Conservation (phyloP, 495 filamentous ascomycete genomes). For the Bombardia bombarda region DNA sequence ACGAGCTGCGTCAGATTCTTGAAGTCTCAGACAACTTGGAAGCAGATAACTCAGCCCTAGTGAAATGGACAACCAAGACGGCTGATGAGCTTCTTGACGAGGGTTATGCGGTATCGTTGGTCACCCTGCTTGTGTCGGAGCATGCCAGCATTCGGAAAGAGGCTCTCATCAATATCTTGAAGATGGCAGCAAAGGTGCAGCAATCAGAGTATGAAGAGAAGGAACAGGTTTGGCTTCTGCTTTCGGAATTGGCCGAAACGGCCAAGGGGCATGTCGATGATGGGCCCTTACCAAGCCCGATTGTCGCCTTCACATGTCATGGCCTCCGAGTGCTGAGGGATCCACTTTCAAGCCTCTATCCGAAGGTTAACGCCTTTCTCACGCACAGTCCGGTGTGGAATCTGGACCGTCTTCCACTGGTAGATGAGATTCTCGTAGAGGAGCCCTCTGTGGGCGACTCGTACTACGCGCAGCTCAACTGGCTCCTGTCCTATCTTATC, state of each 20-base stretch:
- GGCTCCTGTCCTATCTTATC: constrained; percentile 71
- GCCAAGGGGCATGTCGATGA: constrained; percentile 44
- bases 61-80: constrained; percentile 66
- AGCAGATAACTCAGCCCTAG: constrained; percentile 51
- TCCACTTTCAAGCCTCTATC: constrained; percentile 76
- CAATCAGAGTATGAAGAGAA: constrained; percentile 67
- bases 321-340: constrained; percentile 60
- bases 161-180: constrained; percentile 58
- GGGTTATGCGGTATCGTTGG: constrained; percentile 55
- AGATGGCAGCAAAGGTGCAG: constrained; percentile 58
- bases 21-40: constrained; percentile 23
- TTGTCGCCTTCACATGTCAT: constrained; percentile 64
- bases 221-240: constrained; percentile 63
- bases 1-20: no score
- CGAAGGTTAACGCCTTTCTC: constrained; percentile 79
- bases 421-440: constrained; percentile 62
- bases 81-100: constrained; percentile 67
- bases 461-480: constrained; percentile 67
- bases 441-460: constrained; percentile 65
- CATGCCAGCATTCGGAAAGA: constrained; percentile 67
- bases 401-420: constrained; percentile 64
- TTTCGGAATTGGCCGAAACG: constrained; percentile 72
- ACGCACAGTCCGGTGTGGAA: constrained; percentile 68
- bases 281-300: constrained; percentile 60
- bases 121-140: constrained; percentile 67